A percentile compares a stretch with the other conserved stretches of the same genome.
Conservation (phyloP, 345 rosid species). For the Eucalyptus lansdowneana region DNA sequence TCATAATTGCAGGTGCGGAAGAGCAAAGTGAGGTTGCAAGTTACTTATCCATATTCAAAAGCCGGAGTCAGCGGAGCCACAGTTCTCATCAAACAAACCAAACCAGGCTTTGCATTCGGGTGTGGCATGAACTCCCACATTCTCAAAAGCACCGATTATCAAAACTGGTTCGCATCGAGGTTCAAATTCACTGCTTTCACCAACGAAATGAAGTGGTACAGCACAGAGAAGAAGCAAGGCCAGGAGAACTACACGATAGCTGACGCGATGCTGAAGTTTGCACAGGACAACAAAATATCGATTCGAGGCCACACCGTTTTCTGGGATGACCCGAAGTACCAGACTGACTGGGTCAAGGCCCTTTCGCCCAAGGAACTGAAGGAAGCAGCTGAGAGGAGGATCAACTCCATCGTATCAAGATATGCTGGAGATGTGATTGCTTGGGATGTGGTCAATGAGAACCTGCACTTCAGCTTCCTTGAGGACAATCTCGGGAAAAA, state of each 20-base stretch:
- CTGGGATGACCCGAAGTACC: constrained; percentile 58
- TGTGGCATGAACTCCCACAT: constrained; percentile 61
- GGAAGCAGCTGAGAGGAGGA: constrained; percentile 32
- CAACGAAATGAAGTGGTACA: constrained; percentile 88
- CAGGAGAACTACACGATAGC: constrained; percentile 50
- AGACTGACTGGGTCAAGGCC: constrained; percentile 51
- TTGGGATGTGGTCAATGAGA: constrained; percentile 23
- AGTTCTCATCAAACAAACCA: constrained; percentile 27
- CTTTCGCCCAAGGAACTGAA: constrained; percentile 24
- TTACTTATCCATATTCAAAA: constrained; percentile 21
- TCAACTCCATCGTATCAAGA: constrained; percentile 52
- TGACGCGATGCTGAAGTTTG: constrained; percentile 57
- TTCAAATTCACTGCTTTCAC: constrained; percentile 64
- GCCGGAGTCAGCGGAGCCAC: constrained; percentile 30
- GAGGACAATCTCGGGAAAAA: too few species aligned
- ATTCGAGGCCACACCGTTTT: constrained; percentile 77
- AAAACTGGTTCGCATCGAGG: constrained; percentile 62
- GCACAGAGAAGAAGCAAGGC: constrained; percentile 50
- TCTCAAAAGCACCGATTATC: constrained; percentile 37
- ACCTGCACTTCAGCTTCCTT: too few species aligned
- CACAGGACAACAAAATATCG: constrained; percentile 24
- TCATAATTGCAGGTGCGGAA: constrained; percentile 36
- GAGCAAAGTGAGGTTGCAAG: constrained; percentile 41
- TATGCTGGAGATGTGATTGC: constrained; percentile 56
- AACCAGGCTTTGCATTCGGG: constrained; percentile 49